These are phyloP conservation scores for Gillenia trifoliata DNA, from an alignment of 306 rosid genomes.

Conservation along the genomic window DNA sequence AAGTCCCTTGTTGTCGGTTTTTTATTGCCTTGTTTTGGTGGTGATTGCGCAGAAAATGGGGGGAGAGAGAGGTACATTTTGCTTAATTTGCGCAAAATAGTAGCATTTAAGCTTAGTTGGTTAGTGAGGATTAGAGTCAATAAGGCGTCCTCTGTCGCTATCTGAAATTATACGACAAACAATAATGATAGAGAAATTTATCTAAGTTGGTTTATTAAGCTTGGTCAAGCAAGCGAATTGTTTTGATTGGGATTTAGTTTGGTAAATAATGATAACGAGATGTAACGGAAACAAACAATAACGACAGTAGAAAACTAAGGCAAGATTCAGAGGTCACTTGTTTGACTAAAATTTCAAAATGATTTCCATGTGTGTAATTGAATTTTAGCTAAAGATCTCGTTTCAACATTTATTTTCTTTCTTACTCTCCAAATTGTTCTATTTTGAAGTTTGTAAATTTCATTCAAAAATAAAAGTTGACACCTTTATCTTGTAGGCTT, in stretches of 20 bases:
- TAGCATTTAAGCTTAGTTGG: not conserved
- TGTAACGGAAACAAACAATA: not conserved
- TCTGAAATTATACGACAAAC: not conserved
- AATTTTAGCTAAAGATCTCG: not conserved
- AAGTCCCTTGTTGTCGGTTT: not conserved
- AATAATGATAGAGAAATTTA: not conserved
- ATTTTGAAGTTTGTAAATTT: not conserved
- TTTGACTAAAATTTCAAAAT: not conserved
- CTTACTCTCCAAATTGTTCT: not conserved
- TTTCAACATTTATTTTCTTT: not conserved
- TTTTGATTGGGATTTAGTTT: not conserved
- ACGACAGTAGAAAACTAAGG: not conserved
- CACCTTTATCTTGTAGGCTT: constrained; percentile 38
- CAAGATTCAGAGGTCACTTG: not conserved
- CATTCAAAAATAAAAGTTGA: not conserved
- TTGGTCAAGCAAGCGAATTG: not conserved
- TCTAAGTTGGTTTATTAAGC: not conserved
- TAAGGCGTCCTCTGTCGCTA: not conserved
- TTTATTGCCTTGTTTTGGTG: not conserved
- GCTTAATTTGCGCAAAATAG: not conserved
- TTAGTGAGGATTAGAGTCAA: not conserved
- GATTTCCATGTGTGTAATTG: not conserved
- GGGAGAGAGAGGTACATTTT: not conserved
- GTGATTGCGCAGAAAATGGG: not conserved
- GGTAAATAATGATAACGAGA: not conserved